phyloP scores from a whole-genome alignment of 768 basidiomycete species.

The Russula olivacea region DNA sequence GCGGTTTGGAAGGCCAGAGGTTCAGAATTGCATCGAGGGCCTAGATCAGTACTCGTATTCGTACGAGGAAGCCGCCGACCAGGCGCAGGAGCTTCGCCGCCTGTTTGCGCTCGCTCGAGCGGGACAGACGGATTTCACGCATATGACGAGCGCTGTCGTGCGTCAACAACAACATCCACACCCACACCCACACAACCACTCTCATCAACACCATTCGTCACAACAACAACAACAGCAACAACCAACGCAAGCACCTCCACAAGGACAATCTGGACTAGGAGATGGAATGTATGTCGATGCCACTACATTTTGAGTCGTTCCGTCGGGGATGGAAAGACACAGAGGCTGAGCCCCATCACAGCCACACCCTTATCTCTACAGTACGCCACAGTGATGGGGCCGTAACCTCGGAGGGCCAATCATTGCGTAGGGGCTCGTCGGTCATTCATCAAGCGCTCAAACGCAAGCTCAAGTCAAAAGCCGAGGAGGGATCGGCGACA shows the following conservation, averaged over 20 bases:
- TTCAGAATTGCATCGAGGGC: constrained; percentile 74
- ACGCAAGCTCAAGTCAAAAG: too few species aligned
- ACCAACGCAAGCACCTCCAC: background rate
- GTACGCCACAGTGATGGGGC: background rate
- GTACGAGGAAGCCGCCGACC: constrained; percentile 80
- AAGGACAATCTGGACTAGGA: background rate
- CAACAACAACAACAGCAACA: constrained; percentile 13
- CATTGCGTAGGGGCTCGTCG: too few species aligned
- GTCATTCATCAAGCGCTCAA: background rate
- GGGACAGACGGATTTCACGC: constrained; percentile 37
- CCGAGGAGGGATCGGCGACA: too few species aligned
- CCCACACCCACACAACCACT: background rate
- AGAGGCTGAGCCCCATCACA: background rate
- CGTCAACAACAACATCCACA: constrained; percentile 25
- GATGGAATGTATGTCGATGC: constrained; percentile 23
- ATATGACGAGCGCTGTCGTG: constrained; percentile 37
- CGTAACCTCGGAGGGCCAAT: background rate
- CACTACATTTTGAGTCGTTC: constrained; percentile 8
- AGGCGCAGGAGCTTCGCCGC: constrained; percentile 57
- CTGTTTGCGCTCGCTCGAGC: constrained; percentile 40
- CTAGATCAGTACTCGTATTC: constrained; percentile 85
- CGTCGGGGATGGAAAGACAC: background rate
- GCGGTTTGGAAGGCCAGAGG: constrained; percentile 76
- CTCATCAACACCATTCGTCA: background rate
- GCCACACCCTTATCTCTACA: background rate